Evolutionary conservation across 192 early-diverging fungal species (phyloP).

Genomic region (Geranomyces variabilis): DNA sequence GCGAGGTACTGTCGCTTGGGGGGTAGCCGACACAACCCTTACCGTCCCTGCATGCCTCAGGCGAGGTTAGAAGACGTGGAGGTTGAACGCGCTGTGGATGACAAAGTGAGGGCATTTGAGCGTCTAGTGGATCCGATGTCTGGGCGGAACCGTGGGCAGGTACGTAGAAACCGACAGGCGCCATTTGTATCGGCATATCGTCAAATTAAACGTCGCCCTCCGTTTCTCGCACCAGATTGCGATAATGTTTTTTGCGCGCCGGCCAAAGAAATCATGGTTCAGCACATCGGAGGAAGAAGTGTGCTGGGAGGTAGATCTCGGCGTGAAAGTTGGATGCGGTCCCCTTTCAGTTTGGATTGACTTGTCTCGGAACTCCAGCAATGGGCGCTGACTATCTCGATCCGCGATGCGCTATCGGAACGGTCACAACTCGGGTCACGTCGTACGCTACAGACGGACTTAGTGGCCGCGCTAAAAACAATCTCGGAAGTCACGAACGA

Average conservation of each 20-base stretch:
- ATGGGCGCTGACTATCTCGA: constrained; percentile 39
- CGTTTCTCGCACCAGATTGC: constrained; percentile 15
- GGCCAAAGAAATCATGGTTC: constrained; percentile 48
- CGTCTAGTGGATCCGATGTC: constrained; percentile 31
- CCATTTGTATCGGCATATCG: too few species aligned
- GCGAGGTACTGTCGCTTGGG: too few species aligned
- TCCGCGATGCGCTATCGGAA: constrained; percentile 39
- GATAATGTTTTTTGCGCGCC: constrained; percentile 42
- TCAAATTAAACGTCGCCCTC: too few species aligned
- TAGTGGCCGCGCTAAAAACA: constrained; percentile 25
- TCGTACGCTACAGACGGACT: constrained; percentile 34
- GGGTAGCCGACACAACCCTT: too few species aligned
- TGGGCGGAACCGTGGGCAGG: constrained; percentile 28
- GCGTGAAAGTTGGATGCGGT: neutral
- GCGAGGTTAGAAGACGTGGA: constrained; percentile 40
- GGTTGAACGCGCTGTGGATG: constrained; percentile 42
- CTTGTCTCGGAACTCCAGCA: too few species aligned
- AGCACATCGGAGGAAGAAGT: constrained; percentile 37
- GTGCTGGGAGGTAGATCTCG: constrained; percentile 46
- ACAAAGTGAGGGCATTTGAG: constrained; percentile 34
- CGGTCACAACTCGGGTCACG: constrained; percentile 44
- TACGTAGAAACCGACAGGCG: neutral
- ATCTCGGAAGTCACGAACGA: constrained; percentile 46
- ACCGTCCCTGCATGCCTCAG: constrained; percentile 15
- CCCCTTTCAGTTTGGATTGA: too few species aligned